Base-by-base conservation (phyloP, 2,329 filamentous ascomycete species). In the Phaeophleospora eucalypticola region DNA sequence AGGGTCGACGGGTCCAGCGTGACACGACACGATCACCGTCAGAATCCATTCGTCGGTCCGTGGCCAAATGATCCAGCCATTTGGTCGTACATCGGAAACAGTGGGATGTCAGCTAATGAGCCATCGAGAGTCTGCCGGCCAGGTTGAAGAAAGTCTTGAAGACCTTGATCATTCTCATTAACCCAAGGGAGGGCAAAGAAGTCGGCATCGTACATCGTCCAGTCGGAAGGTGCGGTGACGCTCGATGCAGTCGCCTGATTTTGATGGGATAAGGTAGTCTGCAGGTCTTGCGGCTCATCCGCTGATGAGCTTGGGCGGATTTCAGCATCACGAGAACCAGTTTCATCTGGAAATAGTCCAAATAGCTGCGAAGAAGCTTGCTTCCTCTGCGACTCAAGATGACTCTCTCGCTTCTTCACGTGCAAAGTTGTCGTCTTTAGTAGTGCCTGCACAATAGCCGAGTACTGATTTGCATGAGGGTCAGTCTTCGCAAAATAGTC, bases 381-480 rank as follows among this genome's bases (percentile, higher is more conserved):
- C 29, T 57, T 61, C 9, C 59, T 46, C 37, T 53, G 46, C 3
- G 41, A 49, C 6, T 56, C 51, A 7, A 57, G 38, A 10, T 48
- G 52, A 9, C 51, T 37, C 32, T 63, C 59, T 32, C 53, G 52
- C 29, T 54, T 54, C 21, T 51, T 46, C 4, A 59, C 54, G 37
- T 58, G 52, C 3, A 44, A 36, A 2, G 47, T 49, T 4, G 58
- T 52, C 0, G 55, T 58, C 27, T 54, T 47, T 4, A 63, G n/a
- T 2, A 64, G 43, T 4, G 60, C 56, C 19, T 55, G 50, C 6
- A 56, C 51, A 9, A 61, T 59, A 4, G 53, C 20, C 3, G 57
- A 56, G 20, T 64, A 63, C n/a, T 62, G 60, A n/a, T 52, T 44
- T 2, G 62, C 62, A 33, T 62, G 59, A 10, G 59, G 56, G 34